Evolutionary conservation across 2,329 filamentous ascomycete genomes (phyloP), one percentile per base, ranked within the genome.

Genomic region (Diaporthe amygdali): DNA sequence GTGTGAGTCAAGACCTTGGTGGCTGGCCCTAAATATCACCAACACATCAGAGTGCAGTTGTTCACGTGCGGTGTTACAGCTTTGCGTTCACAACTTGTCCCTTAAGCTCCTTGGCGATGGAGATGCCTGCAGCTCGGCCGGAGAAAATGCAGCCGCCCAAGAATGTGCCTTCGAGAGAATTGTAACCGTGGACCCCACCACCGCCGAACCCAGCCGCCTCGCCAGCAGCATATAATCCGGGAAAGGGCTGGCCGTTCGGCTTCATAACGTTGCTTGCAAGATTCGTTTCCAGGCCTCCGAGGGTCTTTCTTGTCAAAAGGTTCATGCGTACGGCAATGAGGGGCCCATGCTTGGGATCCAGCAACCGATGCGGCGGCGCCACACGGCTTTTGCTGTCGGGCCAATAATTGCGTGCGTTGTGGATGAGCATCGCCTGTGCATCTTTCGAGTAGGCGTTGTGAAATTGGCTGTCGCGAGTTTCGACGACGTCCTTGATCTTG

Each of bases 61-160:
- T 49, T 20, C 20, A 32, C 37, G 34, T 25, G 15, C 20, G 46
- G 12, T 20, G 20, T 72, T 55, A 72, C 22, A 72, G n/a, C 47
- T 66, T 71, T 4, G 71, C 64, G 32, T 59, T 68, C 7, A 41
- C 30, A 1, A 68, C 68, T 17, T 71, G 30, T 5, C 68, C 71
- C 39, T 70, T 71, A 61, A 84, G 68, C 73, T 89, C 87, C 4
- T 85, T 83, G 0, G 84, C 87, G 74, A 91, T 86, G 0, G 84
- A 88, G 12, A 85, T 80, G 0, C 89, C 89, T 0, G 89, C 89
- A 0, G 85, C 85, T 7, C 88, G 80, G 0, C 89, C 89, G 0
- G 89, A 90, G 74, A 91, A 91, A 74, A 91, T 90, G 71, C 89
- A 91, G 0, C 89, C 89, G 17, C 89, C 89, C 5, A 91, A 75